A percentile compares a stretch with the other conserved stretches of the same genome.
These are phyloP conservation scores for Neospora caninum DNA, from an alignment of 169 alveolate species.

Conservation along the genomic window DNA sequence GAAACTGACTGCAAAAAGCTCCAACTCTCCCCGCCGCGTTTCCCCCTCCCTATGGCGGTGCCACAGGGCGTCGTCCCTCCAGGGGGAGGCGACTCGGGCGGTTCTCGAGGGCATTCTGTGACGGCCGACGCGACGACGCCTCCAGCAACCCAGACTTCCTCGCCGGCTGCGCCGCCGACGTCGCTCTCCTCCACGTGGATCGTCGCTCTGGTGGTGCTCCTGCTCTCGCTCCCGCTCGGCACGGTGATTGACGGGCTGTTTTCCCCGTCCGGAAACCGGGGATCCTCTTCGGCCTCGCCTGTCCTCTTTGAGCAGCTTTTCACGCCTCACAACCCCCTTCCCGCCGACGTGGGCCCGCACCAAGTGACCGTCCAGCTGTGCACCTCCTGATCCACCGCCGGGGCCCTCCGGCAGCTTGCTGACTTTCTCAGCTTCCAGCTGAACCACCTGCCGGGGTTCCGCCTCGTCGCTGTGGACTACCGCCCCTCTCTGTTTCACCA, in stretches of 20 bases:
- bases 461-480: constrained; percentile 40
- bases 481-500: constrained; percentile 25
- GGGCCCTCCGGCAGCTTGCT: constrained; percentile 45
- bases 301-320: not conserved
- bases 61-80: no score
- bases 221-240: constrained; percentile 3
- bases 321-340: constrained; percentile 60
- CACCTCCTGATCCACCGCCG: constrained; percentile 56
- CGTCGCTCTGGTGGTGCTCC: not conserved
- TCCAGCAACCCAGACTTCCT: not conserved
- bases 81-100: not conserved
- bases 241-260: constrained; percentile 10
- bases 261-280: not conserved
- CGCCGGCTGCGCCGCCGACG: not conserved
- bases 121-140: not conserved
- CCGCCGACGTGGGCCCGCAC: constrained; percentile 11
- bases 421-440: constrained; percentile 19
- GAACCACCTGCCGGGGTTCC: constrained; percentile 28
- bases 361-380: constrained; percentile 65
- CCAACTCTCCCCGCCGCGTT: no score
- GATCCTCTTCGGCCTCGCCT: not conserved
- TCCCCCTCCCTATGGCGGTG: no score
- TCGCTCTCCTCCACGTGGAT: not conserved
- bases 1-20: no score
- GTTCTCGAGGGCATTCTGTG: not conserved